Evolutionary conservation across 2,329 filamentous ascomycete species (phyloP).

Genomic region (Chalaropsis thielavioides): DNA sequence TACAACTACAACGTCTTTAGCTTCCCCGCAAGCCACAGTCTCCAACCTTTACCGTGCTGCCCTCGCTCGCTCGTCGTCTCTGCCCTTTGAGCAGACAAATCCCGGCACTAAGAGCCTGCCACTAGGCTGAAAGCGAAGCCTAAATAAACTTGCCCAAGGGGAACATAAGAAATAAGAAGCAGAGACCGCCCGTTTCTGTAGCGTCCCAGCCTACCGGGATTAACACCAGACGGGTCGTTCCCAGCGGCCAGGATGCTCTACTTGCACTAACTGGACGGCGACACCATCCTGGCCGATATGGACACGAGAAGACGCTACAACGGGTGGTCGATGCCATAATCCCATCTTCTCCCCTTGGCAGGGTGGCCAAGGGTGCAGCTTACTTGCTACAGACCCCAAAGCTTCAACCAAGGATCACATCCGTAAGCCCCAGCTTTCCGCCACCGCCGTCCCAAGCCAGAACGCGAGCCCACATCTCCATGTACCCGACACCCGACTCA

Average conservation of each 20-base stretch:
- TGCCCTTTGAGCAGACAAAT: background rate
- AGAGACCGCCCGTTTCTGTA: background rate
- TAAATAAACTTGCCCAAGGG: background rate
- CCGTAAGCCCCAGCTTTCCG: background rate
- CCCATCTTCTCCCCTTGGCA: background rate
- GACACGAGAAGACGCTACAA: background rate
- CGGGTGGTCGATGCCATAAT: background rate
- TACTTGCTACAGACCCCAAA: background rate
- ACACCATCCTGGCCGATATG: background rate
- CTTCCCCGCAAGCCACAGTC: background rate
- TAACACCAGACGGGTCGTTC: background rate
- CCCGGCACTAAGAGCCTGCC: background rate
- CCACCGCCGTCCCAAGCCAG: background rate
- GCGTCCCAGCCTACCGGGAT: background rate
- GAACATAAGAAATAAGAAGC: background rate
- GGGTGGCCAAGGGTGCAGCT: background rate
- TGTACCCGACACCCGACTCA: background rate
- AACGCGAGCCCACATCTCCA: background rate
- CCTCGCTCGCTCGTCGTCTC: no score
- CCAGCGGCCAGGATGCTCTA: background rate
- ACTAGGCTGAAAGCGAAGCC: background rate
- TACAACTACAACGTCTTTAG: background rate
- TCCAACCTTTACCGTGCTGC: no score
- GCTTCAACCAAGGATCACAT: background rate
- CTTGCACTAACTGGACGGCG: background rate